Percentiles rank a stretch among this genome's conserved stretches.
Conservation (phyloP, 129 eudicot genomes). For the Tagetes patula region DNA sequence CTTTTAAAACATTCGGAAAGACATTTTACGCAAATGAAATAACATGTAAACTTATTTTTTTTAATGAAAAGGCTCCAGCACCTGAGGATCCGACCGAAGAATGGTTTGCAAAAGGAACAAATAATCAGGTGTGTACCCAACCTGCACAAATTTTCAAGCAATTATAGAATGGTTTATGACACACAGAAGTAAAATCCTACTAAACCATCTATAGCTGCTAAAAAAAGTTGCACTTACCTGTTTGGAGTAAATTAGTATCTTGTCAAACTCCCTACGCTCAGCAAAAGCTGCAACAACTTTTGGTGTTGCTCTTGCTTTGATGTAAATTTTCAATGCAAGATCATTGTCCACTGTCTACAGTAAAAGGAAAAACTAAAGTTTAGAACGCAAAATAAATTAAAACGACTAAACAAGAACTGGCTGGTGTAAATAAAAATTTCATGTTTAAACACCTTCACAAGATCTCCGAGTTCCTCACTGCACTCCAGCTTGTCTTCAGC, state of each 20-base stretch:
- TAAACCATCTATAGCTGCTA: neutral
- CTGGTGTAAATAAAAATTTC: neutral
- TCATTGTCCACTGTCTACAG: conserved; percentile 87
- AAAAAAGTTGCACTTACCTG: conserved; percentile 44
- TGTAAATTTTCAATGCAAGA: conserved; percentile 78
- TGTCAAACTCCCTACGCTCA: conserved; percentile 94
- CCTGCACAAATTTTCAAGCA: conserved; percentile 44
- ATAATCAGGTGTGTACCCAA: conserved; percentile 94
- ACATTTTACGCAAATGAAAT: neutral
- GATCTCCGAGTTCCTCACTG: conserved; percentile 93
- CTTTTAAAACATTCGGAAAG: neutral
- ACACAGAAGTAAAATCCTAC: neutral
- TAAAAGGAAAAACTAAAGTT: neutral
- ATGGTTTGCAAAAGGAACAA: conserved; percentile 93
- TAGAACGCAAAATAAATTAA: neutral
- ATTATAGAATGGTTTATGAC: neutral
- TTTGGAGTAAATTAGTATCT: conserved; percentile 86
- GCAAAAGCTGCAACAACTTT: conserved; percentile 99
- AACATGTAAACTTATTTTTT: neutral
- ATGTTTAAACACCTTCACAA: conserved; percentile 63
- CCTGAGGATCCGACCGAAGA: conserved; percentile 94
- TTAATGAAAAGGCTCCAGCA: conserved; percentile 25
- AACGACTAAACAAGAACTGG: too few species aligned
- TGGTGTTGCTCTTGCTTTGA: conserved; percentile 96
- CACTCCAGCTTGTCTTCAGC: conserved; percentile 92